Percentiles rank a stretch among this genome's conserved stretches.
phyloP scores from a whole-genome alignment of 106 monocot genomes.

The Dioscorea alata region DNA sequence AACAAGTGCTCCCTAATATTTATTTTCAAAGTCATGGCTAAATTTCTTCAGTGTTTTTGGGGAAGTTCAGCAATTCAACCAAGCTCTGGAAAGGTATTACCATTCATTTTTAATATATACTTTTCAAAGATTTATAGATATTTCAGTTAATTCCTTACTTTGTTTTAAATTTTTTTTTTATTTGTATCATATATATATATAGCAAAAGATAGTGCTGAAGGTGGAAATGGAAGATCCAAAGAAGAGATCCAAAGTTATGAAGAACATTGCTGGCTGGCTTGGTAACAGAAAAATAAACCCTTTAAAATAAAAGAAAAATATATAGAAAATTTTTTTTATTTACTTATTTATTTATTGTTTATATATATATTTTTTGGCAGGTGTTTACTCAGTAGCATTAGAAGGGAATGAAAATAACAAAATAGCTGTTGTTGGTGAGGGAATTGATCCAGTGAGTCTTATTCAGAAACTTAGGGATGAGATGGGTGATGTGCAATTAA shows the following conservation, averaged over 20 bases:
- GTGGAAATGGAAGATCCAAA: not conserved
- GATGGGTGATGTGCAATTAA: not conserved
- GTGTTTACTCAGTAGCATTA: not conserved
- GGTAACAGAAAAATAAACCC: not conserved
- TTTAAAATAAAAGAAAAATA: not conserved
- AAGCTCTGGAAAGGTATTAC: not conserved
- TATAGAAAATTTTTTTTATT: not conserved
- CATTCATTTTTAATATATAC: not conserved
- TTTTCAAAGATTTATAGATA: not conserved
- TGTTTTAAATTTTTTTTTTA: not conserved
- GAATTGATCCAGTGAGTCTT: not conserved
- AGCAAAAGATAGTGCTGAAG: not conserved
- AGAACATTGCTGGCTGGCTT: not conserved
- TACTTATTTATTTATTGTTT: too few species aligned
- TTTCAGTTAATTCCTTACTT: not conserved
- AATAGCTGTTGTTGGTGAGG: not conserved
- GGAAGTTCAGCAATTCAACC: not conserved
- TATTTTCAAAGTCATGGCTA: not conserved
- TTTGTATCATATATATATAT: not conserved
- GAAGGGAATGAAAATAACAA: not conserved
- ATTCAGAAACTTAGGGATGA: not conserved
- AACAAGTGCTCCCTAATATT: not conserved
- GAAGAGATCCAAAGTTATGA: not conserved
- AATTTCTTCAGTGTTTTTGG: not conserved
- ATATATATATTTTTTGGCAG: not conserved